Percentiles rank a stretch among this genome's conserved stretches.
phyloP scores from a whole-genome alignment of 2,329 filamentous ascomycete genomes.

The Metarhizium robertsii region DNA sequence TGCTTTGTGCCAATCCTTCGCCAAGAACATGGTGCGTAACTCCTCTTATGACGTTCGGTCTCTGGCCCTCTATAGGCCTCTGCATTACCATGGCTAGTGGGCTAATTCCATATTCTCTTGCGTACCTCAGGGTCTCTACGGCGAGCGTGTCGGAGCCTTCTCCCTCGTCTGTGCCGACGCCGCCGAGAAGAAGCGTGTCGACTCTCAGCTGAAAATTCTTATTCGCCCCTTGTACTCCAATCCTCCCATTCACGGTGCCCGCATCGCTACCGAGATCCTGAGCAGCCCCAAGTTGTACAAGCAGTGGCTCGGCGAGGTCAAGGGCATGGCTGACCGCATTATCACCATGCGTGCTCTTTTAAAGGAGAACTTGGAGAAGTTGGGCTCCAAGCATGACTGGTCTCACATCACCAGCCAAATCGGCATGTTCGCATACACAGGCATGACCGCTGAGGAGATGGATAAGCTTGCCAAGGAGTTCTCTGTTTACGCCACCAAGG shows the following conservation, averaged over 20 bases:
- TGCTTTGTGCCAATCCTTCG: constrained; percentile 85
- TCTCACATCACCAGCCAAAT: constrained; percentile 98
- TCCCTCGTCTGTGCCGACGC: constrained; percentile 76
- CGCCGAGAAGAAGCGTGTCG: constrained; percentile 90
- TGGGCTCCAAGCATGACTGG: constrained; percentile 97
- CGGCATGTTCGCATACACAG: constrained; percentile 99
- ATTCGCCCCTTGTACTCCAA: constrained; percentile 97
- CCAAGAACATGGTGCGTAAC: constrained; percentile 86
- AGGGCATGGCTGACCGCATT: constrained; percentile 98
- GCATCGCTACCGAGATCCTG: constrained; percentile 86
- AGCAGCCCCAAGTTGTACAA: constrained; percentile 76
- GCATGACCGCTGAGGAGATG: constrained; percentile 86
- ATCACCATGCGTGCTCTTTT: constrained; percentile 95
- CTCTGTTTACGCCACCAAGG: constrained; percentile 95
- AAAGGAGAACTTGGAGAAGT: constrained; percentile 88
- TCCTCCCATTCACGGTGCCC: constrained; percentile 91
- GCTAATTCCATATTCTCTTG: background rate
- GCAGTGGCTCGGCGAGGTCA: constrained; percentile 94
- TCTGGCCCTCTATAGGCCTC: background rate
- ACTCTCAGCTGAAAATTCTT: constrained; percentile 97
- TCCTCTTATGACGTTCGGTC: background rate
- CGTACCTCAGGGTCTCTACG: constrained; percentile 72
- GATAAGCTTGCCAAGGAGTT: constrained; percentile 84
- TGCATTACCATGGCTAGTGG: background rate
- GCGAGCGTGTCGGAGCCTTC: constrained; percentile 96